phyloP scores from a whole-genome alignment of 2,329 filamentous ascomycete genomes.

The Pestalotiopsis sp. region DNA sequence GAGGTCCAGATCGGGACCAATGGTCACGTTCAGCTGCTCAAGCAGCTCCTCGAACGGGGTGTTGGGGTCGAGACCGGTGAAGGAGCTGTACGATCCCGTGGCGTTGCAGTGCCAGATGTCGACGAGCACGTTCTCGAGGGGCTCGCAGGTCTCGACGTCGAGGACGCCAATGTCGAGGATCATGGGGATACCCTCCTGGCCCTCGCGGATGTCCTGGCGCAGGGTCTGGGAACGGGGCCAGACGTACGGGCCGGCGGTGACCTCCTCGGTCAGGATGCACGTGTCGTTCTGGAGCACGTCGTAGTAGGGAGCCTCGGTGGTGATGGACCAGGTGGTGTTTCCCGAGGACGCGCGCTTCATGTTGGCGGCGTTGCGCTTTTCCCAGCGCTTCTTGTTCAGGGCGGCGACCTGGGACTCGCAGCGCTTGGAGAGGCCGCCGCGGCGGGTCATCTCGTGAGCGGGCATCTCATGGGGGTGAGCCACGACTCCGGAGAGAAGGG shows the following conservation, averaged over 20 bases:
- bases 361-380: slow-evolving; percentile 17
- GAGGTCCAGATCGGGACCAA: slow-evolving; percentile 22
- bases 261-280: slow-evolving; percentile 44
- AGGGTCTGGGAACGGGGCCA: slow-evolving; percentile 43
- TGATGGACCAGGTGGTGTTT: slow-evolving; percentile 24
- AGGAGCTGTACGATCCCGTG: slow-evolving; percentile 45
- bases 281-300: slow-evolving; percentile 44
- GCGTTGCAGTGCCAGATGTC: slow-evolving; percentile 52
- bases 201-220: slow-evolving; percentile 43
- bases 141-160: slow-evolving; percentile 47
- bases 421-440: slow-evolving; percentile 24
- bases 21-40: slow-evolving; percentile 29
- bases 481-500: slow-evolving; percentile 18
- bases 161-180: slow-evolving; percentile 48
- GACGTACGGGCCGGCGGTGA: slow-evolving; percentile 48
- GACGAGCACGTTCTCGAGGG: slow-evolving; percentile 37
- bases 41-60: slow-evolving; percentile 32
- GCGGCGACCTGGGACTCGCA: slow-evolving; percentile 23
- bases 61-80: slow-evolving; percentile 32
- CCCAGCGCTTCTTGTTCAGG: slow-evolving; percentile 25
- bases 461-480: slow-evolving; percentile 21
- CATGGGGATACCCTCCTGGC: slow-evolving; percentile 41
- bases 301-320: slow-evolving; percentile 25
- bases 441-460: slow-evolving; percentile 21
- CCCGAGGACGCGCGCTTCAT: slow-evolving; percentile 18